Evolutionary conservation across 1,284 basidiomycete species (phyloP).

Genomic region (Ceratobasidium sp.): DNA sequence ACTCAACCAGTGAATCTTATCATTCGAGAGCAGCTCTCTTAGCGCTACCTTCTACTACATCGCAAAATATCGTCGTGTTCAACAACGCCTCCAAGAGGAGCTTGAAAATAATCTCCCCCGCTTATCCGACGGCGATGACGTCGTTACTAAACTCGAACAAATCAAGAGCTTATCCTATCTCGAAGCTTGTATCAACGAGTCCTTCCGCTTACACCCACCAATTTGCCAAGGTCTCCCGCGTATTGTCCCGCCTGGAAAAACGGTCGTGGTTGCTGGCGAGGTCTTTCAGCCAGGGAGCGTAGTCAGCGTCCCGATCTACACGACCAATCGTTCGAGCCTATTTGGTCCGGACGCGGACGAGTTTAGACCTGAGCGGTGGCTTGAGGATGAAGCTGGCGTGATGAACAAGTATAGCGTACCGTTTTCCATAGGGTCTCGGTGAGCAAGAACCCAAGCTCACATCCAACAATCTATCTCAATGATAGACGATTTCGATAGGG

Average conservation of each 20-base stretch:
- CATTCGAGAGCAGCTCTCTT: slow-evolving; percentile 68
- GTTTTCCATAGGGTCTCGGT: slow-evolving; percentile 52
- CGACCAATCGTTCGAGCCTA: slow-evolving; percentile 79
- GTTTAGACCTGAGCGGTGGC: slow-evolving; percentile 65
- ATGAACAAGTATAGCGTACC: slow-evolving; percentile 82
- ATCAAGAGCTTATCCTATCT: slow-evolving; percentile 81
- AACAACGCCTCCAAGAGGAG: slow-evolving; percentile 81
- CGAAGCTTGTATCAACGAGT: slow-evolving; percentile 86
- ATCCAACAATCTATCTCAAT: no score
- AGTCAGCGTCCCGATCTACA: slow-evolving; percentile 80
- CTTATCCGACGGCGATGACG: slow-evolving; percentile 69
- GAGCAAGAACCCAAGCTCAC: no score
- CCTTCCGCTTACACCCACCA: slow-evolving; percentile 79
- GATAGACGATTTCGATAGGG: slow-evolving; percentile 50
- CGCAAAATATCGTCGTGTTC: slow-evolving; percentile 73
- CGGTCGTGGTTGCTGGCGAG: slow-evolving; percentile 69
- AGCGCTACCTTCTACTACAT: slow-evolving; percentile 89
- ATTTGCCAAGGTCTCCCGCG: slow-evolving; percentile 84
- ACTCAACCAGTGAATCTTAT: no score
- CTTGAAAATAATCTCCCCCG: slow-evolving; percentile 79
- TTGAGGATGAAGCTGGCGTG: slow-evolving; percentile 69
- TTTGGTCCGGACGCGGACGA: slow-evolving; percentile 85
- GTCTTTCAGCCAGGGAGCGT: slow-evolving; percentile 79
- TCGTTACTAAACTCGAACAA: slow-evolving; percentile 62
- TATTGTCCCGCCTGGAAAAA: slow-evolving; percentile 73